phyloP scores from a whole-genome alignment of 1,139 yeast species.

The Barnettozyma hawaiiensis region DNA sequence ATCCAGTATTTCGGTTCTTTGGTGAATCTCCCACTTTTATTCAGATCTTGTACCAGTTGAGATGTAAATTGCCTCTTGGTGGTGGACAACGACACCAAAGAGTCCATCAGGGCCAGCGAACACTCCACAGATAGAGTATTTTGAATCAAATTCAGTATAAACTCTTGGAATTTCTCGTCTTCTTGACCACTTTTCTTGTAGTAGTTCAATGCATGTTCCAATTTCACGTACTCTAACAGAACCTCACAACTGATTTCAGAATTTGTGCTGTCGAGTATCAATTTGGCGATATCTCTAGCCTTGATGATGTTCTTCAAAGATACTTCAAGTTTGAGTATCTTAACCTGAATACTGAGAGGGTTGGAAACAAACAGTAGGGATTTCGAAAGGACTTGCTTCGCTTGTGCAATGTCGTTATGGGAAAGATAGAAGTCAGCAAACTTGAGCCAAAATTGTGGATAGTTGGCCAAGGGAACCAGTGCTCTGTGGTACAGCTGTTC shows the following conservation, averaged over 20 bases:
- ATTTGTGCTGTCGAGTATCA: not conserved
- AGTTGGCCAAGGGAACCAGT: slow-evolving; percentile 45
- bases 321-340: slow-evolving; percentile 35
- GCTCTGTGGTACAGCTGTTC: slow-evolving; percentile 52
- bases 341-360: slow-evolving; percentile 25
- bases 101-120: not conserved
- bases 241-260: slow-evolving; percentile 1
- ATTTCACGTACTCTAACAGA: slow-evolving; percentile 2
- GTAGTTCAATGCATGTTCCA: slow-evolving; percentile 1
- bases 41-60: slow-evolving; percentile 9
- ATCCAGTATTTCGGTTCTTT: slow-evolving; percentile 15
- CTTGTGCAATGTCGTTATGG: slow-evolving; percentile 30
- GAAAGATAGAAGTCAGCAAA: slow-evolving; percentile 45
- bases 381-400: slow-evolving; percentile 35
- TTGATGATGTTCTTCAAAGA: slow-evolving; percentile 30
- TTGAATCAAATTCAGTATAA: slow-evolving; percentile 6
- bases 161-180: slow-evolving; percentile 3
- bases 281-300: slow-evolving; percentile 34
- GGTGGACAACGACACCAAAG: not conserved
- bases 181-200: not conserved
- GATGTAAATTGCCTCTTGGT: not conserved
- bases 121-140: not conserved
- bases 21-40: slow-evolving; percentile 8
- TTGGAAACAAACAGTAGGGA: slow-evolving; percentile 26
- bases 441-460: slow-evolving; percentile 57